Percentiles rank a stretch among this genome's conserved stretches.
Conservation (phyloP, 345 rosid species). For the Salix suchowensis region DNA sequence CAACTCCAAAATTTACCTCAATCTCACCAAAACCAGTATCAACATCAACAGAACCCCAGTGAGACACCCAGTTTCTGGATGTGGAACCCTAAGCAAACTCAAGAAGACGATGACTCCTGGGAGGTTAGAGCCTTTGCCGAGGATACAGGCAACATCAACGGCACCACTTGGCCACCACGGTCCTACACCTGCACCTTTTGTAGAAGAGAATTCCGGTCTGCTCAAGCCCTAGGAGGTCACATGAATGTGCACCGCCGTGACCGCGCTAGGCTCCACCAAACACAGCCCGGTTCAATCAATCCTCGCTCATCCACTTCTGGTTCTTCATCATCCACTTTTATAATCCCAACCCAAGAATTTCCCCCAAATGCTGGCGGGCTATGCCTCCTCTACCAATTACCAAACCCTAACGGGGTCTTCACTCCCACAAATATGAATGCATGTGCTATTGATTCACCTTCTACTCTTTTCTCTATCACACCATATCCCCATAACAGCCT, state of each 20-base stretch:
- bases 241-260: constrained; percentile 99
- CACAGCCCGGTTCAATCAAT: constrained; percentile 20
- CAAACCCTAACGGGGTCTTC: constrained; percentile 46
- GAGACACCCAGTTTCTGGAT: constrained; percentile 24
- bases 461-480: constrained; percentile 46
- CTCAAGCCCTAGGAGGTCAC: constrained; percentile 98
- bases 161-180: constrained; percentile 96
- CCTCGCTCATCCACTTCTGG: constrained; percentile 4
- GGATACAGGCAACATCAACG: constrained; percentile 65
- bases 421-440: constrained; percentile 16
- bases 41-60: constrained; percentile 16
- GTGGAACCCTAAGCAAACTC: constrained; percentile 63
- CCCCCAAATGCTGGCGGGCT: constrained; percentile 39
- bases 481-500: constrained; percentile 28
- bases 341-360: constrained; percentile 46
- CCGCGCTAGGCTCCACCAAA: constrained; percentile 70
- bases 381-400: constrained; percentile 63
- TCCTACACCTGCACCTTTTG: constrained; percentile 92
- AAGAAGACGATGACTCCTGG: constrained; percentile 82
- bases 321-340: constrained; percentile 30
- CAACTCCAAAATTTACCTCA: constrained; percentile 27
- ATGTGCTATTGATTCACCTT: constrained; percentile 35
- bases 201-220: constrained; percentile 86
- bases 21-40: constrained; percentile 21
- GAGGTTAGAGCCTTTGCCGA: constrained; percentile 89